phyloP scores from a whole-genome alignment of 2,329 filamentous ascomycete genomes.

The Talaromyces sp. region DNA sequence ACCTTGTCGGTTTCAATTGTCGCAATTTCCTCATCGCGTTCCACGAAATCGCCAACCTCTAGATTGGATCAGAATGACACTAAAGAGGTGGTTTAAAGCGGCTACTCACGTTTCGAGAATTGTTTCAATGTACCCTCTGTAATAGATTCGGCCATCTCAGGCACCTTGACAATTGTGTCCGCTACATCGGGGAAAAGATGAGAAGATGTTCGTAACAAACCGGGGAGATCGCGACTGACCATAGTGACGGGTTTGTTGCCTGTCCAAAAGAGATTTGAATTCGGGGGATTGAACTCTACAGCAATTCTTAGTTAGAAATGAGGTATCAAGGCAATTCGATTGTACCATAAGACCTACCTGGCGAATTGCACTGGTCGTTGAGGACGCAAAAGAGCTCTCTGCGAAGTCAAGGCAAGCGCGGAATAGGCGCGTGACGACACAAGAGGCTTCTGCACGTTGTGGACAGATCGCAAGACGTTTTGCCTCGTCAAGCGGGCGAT shows the following conservation, averaged over 20 bases:
- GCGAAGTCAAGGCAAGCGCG: slow-evolving; percentile 21
- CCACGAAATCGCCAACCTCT: slow-evolving; percentile 88
- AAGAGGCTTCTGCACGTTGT: slow-evolving; percentile 26
- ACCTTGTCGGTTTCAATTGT: slow-evolving; percentile 99
- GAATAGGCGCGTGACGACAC: slow-evolving; percentile 27
- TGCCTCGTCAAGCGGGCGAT: slow-evolving; percentile 35
- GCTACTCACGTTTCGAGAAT: slow-evolving; percentile 69
- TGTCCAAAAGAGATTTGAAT: slow-evolving; percentile 5
- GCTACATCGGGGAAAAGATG: slow-evolving; percentile 44
- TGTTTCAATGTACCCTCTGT: slow-evolving; percentile 96
- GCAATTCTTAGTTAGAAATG: background rate
- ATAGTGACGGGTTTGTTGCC: slow-evolving; percentile 35
- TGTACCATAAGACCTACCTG: slow-evolving; percentile 2
- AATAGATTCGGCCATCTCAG: slow-evolving; percentile 98
- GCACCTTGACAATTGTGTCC: slow-evolving; percentile 86
- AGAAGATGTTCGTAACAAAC: slow-evolving; percentile 17
- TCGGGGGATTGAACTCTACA: slow-evolving; percentile 19
- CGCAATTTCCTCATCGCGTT: slow-evolving; percentile 94
- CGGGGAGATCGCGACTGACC: slow-evolving; percentile 24
- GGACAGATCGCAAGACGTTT: slow-evolving; percentile 30
- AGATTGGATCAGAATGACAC: slow-evolving; percentile 21
- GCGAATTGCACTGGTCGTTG: slow-evolving; percentile 11
- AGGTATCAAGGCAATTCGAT: background rate
- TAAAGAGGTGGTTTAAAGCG: slow-evolving; percentile 16
- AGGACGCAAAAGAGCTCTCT: slow-evolving; percentile 10